Conservation (phyloP, 345 rosid species). For the Linum usitatissimum region DNA sequence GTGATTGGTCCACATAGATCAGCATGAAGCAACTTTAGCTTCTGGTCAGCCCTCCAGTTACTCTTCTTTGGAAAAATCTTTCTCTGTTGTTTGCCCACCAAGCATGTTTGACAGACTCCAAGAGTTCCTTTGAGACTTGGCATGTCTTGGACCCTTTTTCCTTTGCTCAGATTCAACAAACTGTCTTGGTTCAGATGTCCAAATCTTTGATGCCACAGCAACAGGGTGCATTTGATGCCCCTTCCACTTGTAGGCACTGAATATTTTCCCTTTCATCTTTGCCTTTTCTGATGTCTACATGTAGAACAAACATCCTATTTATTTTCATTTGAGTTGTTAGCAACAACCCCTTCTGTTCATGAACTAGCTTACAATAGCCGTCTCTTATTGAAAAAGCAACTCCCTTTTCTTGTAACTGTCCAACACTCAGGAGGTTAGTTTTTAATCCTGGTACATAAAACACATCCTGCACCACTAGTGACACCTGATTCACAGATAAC, state of each 20-base stretch:
- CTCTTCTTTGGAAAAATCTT: background rate
- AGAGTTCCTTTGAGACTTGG: background rate
- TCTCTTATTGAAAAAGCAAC: background rate
- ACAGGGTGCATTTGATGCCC: background rate
- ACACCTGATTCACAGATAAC: background rate
- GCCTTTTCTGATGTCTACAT: no score
- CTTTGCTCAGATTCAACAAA: background rate
- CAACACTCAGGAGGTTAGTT: slow-evolving; percentile 1
- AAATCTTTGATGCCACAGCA: background rate
- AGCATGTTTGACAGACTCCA: background rate
- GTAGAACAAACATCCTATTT: background rate
- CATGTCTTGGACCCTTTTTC: background rate
- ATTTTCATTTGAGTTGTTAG: background rate
- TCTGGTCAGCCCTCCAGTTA: background rate
- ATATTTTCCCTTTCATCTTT: no score
- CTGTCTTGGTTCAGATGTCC: background rate
- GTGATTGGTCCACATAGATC: slow-evolving; percentile 1
- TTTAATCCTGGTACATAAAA: slow-evolving; percentile 1
- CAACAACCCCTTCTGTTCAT: background rate
- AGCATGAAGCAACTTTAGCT: background rate
- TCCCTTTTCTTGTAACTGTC: slow-evolving; percentile 4
- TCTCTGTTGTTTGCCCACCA: background rate
- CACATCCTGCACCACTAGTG: background rate
- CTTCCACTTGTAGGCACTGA: background rate
- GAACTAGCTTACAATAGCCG: background rate